A percentile compares a stretch with the other conserved stretches of the same genome.
Evolutionary conservation across 2,329 filamentous ascomycete species (phyloP).

Genomic region (Colletotrichum sp.): DNA sequence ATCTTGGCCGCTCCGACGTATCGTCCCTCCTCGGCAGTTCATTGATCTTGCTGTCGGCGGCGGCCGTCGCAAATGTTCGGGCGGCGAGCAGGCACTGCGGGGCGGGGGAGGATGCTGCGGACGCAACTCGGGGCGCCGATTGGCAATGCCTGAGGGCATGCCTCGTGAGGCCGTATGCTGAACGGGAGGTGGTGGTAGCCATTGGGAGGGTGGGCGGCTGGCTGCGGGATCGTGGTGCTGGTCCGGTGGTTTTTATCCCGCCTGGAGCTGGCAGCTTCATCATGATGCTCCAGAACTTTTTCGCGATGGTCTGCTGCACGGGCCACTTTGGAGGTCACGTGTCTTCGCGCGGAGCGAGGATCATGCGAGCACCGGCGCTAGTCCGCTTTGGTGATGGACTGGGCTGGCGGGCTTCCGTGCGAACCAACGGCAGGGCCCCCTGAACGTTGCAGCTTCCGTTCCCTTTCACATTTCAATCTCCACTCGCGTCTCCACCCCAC

Average conservation of each 20-base stretch:
- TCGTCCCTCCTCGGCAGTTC: constrained; percentile 3
- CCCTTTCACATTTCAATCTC: not conserved
- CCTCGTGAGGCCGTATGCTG: constrained; percentile 18
- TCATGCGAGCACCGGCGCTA: constrained; percentile 11
- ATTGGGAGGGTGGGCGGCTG: constrained; percentile 6
- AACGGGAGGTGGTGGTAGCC: constrained; percentile 16
- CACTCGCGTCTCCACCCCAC: not conserved
- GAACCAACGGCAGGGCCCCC: not conserved
- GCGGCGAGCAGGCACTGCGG: constrained; percentile 6
- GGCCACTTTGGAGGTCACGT: constrained; percentile 22
- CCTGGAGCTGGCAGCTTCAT: not conserved
- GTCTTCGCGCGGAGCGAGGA: constrained; percentile 7
- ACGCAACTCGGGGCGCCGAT: not conserved
- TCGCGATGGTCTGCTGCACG: constrained; percentile 13
- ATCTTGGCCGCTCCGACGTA: constrained; percentile 51
- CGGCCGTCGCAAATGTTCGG: constrained; percentile 14
- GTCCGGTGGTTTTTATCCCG: not conserved
- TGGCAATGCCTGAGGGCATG: constrained; percentile 22
- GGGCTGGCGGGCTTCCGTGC: not conserved
- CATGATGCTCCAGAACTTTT: constrained; percentile 18
- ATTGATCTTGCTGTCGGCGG: constrained; percentile 11
- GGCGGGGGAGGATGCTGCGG: not conserved
- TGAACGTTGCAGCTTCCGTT: not conserved
- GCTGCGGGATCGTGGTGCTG: not conserved
- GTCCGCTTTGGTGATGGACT: rapidly evolving